Base-by-base conservation (phyloP, 2,329 filamentous ascomycete species). In the Cytospora schulzeri region DNA sequence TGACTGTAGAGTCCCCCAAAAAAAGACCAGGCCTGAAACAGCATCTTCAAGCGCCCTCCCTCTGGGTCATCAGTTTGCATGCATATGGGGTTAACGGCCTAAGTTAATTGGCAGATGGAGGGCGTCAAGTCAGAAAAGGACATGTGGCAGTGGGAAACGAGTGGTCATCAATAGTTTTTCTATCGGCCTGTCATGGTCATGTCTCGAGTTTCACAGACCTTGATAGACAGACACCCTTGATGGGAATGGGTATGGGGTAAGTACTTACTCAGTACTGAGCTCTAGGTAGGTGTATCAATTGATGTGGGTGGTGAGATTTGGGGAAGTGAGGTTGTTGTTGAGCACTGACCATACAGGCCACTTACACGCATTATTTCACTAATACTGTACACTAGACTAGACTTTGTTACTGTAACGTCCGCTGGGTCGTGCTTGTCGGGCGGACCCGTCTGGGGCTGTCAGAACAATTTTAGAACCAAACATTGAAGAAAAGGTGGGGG, bases 11-110 rank as follows among this genome's bases (percentile, higher is more conserved):
- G n/a, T n/a, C n/a, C n/a, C n/a, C n/a, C n/a, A n/a, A n/a, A n/a
- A n/a, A n/a, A n/a, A n/a, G n/a, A n/a, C n/a, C 60, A 56, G 52
- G 38, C 33, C 52, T 62, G 60, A 62, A 62, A 62, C 60, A 62
- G 17, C 38, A 24, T 28, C 38, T 55, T 45, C 58, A 48, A 48
- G 22, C 33, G 33, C 48, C 22, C 22, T 29, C 28, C 28, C 14
- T 31, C 3, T 8, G 51, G 51, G 41, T 48, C n/a, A 3, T 48
- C 9, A 9, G 41, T 22, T 9, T 11, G 41, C 19, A 48, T 48
- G n/a, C 38, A 48, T 48, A 11, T 8, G 22, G 17, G 52, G 38
- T 35, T 61, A 38, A 29, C 48, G 28, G 26, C 15, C 14, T 38
- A 6, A 17, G 15, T 9, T 33, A 15, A 15, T 29, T 26, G 8